Evolutionary conservation across 75 land plant genomes (phyloP).

Genomic region (Isoetes taiwanensis): DNA sequence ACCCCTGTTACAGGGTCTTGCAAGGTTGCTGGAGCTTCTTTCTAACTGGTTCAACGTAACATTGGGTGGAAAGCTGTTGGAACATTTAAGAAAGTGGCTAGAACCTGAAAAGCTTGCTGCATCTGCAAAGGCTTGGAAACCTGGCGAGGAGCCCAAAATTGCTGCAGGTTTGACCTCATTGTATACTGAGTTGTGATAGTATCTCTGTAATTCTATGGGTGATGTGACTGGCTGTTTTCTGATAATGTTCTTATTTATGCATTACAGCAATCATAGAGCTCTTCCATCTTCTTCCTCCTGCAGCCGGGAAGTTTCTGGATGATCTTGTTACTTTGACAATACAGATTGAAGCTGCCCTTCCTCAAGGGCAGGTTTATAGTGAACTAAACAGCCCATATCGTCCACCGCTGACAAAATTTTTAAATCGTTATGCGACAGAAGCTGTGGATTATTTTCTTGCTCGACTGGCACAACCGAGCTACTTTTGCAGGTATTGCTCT

Average conservation of each 20-base stretch:
- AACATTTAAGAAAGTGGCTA: conserved; percentile 92
- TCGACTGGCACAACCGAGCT: conserved; percentile 66
- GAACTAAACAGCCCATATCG: conserved; percentile 97
- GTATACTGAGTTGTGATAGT: background rate
- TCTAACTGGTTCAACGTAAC: conserved; percentile 99
- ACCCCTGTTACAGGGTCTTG: conserved; percentile 94
- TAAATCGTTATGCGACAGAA: conserved; percentile 79
- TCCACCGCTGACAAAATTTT: conserved; percentile 84
- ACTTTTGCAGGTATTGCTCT: conserved; percentile 64
- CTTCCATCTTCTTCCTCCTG: conserved; percentile 86
- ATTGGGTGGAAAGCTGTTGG: conserved; percentile 82
- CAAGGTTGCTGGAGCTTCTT: conserved; percentile 83
- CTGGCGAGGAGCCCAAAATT: conserved; percentile 98
- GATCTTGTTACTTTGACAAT: conserved; percentile 76
- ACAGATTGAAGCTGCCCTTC: conserved; percentile 84
- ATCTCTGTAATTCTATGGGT: background rate
- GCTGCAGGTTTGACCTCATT: conserved; percentile 62
- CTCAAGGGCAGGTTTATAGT: conserved; percentile 87
- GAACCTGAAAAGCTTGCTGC: conserved; percentile 98
- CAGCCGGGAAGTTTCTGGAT: conserved; percentile 92
- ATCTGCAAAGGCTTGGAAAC: conserved; percentile 82
- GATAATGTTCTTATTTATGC: background rate
- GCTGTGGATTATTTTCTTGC: conserved; percentile 93
- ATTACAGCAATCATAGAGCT: conserved; percentile 95
- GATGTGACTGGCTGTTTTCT: background rate